These are phyloP conservation scores for Ogataea paraovalis DNA, from an alignment of 805 yeast species.

Conservation along the genomic window DNA sequence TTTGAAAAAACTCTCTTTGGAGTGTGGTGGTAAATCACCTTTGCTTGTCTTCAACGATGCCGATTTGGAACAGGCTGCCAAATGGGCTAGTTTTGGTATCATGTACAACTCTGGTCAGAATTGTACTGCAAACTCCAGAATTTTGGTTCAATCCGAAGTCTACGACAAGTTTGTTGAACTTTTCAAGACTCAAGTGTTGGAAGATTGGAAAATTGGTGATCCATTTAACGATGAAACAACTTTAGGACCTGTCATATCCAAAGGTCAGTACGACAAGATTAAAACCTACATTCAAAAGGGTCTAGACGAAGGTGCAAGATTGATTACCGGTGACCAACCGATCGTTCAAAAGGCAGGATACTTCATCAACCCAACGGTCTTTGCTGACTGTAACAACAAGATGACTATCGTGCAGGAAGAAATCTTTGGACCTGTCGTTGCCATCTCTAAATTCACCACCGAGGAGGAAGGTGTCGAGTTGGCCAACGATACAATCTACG, in stretches of 20 bases:
- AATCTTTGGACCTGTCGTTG: slow-evolving; percentile 84
- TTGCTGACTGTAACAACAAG: slow-evolving; percentile 61
- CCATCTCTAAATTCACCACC: slow-evolving; percentile 57
- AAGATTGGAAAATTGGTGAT: slow-evolving; percentile 52
- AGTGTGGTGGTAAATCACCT: slow-evolving; percentile 74
- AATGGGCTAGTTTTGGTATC: slow-evolving; percentile 65
- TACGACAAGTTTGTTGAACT: slow-evolving; percentile 48
- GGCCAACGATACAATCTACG: slow-evolving; percentile 74
- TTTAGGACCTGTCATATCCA: slow-evolving; percentile 61
- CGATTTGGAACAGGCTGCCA: slow-evolving; percentile 58
- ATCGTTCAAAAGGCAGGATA: slow-evolving; percentile 50
- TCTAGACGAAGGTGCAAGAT: slow-evolving; percentile 44
- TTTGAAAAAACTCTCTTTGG: slow-evolving; percentile 61
- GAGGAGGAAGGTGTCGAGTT: slow-evolving; percentile 64
- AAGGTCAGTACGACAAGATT: slow-evolving; percentile 53
- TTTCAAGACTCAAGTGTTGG: slow-evolving; percentile 42
- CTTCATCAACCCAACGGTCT: slow-evolving; percentile 72
- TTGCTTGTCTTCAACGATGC: slow-evolving; percentile 60
- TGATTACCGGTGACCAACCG: slow-evolving; percentile 39
- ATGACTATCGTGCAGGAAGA: slow-evolving; percentile 74
- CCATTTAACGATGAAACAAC: slow-evolving; percentile 45
- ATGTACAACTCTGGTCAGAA: slow-evolving; percentile 65
- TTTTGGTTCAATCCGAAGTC: slow-evolving; percentile 52
- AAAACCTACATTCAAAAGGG: slow-evolving; percentile 41
- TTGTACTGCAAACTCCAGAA: slow-evolving; percentile 64